phyloP scores from a whole-genome alignment of 108 stramenopile genomes.

The Pseudonitzschia multistriata region DNA sequence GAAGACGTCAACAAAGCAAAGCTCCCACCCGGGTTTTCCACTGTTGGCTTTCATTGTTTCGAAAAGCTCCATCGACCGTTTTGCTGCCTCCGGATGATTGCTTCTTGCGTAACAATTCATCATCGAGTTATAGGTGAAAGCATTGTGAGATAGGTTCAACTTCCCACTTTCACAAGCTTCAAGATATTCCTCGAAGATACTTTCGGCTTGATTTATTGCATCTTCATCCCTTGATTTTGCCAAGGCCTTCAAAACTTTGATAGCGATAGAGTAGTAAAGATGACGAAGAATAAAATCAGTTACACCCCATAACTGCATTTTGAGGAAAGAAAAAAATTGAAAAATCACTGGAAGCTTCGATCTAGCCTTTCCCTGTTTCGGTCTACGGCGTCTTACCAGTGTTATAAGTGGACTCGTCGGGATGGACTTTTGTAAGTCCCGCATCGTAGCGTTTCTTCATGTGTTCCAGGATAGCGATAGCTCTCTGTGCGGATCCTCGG shows the following conservation, averaged over 20 bases:
- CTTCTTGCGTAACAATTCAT: constrained; percentile 31
- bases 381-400: constrained; percentile 10
- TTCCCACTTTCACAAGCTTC: constrained; percentile 12
- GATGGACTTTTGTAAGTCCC: constrained; percentile 5
- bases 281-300: background rate
- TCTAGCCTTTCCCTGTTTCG: background rate
- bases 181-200: constrained; percentile 14
- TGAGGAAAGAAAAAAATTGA: background rate
- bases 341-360: no score
- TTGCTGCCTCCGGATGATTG: constrained; percentile 16
- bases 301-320: background rate
- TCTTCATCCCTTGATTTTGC: constrained; percentile 18
- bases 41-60: constrained; percentile 24
- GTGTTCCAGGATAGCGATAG: constrained; percentile 29
- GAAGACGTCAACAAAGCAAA: constrained; percentile 24
- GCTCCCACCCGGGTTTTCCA: constrained; percentile 13
- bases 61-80: constrained; percentile 21
- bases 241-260: constrained; percentile 21
- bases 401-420: constrained; percentile 17
- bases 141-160: constrained; percentile 2
- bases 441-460: constrained; percentile 23
- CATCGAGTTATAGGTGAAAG: constrained; percentile 30
- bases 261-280: background rate
- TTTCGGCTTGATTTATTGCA: constrained; percentile 25
- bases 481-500: constrained; percentile 15